Conservation (phyloP, 1,284 basidiomycete species). For the Gymnopus androsaceus region DNA sequence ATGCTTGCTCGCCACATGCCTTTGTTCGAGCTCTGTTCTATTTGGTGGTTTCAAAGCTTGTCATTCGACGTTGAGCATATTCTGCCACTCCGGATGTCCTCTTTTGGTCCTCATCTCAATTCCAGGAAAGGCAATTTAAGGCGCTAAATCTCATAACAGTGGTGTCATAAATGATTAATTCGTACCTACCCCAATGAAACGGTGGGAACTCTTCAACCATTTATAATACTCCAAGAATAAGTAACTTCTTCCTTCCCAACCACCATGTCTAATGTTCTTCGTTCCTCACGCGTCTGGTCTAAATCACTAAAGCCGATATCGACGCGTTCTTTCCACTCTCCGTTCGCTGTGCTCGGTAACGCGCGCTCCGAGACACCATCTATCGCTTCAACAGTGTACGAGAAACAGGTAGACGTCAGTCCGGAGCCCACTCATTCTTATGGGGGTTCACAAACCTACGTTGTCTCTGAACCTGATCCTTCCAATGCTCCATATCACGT, state of each 20-base stretch:
- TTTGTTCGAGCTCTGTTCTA: too few species aligned
- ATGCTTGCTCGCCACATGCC: too few species aligned
- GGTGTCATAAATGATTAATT: too few species aligned
- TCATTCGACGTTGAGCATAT: too few species aligned
- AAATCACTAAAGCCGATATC: not conserved
- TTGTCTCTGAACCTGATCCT: constrained; percentile 23
- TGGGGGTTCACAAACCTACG: constrained; percentile 30
- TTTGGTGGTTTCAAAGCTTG: too few species aligned
- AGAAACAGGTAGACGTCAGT: constrained; percentile 56
- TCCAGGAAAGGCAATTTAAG: too few species aligned
- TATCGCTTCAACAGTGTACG: constrained; percentile 40
- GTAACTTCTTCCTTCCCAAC: not conserved
- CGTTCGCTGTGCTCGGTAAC: constrained; percentile 52
- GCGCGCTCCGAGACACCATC: constrained; percentile 32
- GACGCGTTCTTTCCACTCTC: constrained; percentile 57
- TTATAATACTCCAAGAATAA: not conserved
- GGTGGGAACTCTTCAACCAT: too few species aligned
- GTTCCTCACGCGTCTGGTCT: constrained; percentile 6
- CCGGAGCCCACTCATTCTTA: constrained; percentile 39
- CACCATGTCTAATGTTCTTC: constrained; percentile 1
- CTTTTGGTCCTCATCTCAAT: too few species aligned
- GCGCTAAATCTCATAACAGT: too few species aligned
- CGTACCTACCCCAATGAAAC: not conserved
- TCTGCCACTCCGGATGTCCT: too few species aligned
- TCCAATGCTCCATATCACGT: constrained; percentile 10